Evolutionary conservation across 2,329 filamentous ascomycete genomes (phyloP), one percentile per base, ranked within the genome.

Genomic region (Ophiocordyceps camponoti-leonardi): DNA sequence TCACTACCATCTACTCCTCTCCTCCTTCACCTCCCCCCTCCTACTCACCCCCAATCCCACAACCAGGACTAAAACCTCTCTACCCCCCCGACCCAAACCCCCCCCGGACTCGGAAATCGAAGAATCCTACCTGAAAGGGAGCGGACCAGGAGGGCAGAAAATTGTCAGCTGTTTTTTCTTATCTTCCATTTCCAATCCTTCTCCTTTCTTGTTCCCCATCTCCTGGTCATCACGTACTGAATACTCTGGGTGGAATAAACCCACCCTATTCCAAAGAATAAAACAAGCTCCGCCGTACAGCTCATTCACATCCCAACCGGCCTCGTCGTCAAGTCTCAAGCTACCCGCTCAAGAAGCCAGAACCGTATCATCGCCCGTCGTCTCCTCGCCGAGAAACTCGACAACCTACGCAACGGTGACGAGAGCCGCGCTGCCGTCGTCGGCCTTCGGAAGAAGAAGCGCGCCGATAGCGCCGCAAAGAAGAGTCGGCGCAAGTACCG

Each of bases 201-300:
- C 22, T 26, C 12, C 23, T n/a, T 16, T 7, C 41, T 18, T 26
- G 10, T 23, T 14, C 18, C 41, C n/a, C n/a, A n/a, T n/a, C n/a
- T n/a, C n/a, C n/a, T n/a, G n/a, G n/a, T n/a, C n/a, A n/a, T n/a
- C n/a, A n/a, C n/a, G n/a, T n/a, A n/a, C n/a, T n/a, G n/a, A n/a
- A n/a, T n/a, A n/a, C n/a, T n/a, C n/a, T n/a, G n/a, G n/a, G n/a
- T n/a, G n/a, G n/a, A n/a, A n/a, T 40, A 4, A 40, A 16, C 7
- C 4, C 37, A 31, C 30, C 6, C 37, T 19, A 7, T 13, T 13
- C 7, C 35, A 26, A 40, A 81, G 82, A 98, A 98, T 66, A 98
- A 98, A 77, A 98, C 92, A 23, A 87, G 81, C 52, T 95, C 86
- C 0, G 90, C 90, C 35, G 90, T 95, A 2, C 92, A 98, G 61